These are phyloP conservation scores for Xylaria polymorpha DNA, from an alignment of 2,329 filamentous ascomycete species.

Conservation along the genomic window DNA sequence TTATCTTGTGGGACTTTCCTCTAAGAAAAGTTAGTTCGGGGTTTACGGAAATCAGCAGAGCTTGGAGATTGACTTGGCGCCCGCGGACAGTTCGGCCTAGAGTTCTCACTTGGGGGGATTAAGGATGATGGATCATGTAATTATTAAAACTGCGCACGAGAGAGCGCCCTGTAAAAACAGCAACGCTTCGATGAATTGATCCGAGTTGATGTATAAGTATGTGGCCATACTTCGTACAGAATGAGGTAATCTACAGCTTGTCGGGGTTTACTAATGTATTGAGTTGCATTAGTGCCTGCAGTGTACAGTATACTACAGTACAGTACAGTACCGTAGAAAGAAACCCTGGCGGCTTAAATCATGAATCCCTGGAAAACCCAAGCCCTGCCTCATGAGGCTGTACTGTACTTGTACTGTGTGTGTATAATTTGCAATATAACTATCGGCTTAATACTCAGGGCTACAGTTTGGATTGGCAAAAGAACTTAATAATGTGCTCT, in stretches of 20 bases:
- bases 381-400: no score
- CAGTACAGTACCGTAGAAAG: no score
- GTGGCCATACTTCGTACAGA: no score
- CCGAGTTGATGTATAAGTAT: background rate
- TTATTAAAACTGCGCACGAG: constrained; percentile 36
- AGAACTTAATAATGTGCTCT: background rate
- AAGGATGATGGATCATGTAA: constrained; percentile 30
- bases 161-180: constrained; percentile 27
- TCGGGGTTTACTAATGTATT: no score
- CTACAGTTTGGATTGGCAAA: background rate
- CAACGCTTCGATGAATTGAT: constrained; percentile 23
- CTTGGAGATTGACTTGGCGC: constrained; percentile 47
- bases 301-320: no score
- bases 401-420: no score
- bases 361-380: background rate
- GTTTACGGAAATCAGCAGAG: constrained; percentile 43
- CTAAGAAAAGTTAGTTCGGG: constrained; percentile 39
- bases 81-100: constrained; percentile 40
- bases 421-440: background rate
- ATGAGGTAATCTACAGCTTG: no score
- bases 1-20: no score
- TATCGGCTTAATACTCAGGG: background rate
- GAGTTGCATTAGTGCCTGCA: no score
- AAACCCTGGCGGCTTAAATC: background rate
- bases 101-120: constrained; percentile 22